Evolutionary conservation across 1,284 basidiomycete species (phyloP), one percentile per base, ranked within the genome.

Genomic region (Boletus albobrunnescens): DNA sequence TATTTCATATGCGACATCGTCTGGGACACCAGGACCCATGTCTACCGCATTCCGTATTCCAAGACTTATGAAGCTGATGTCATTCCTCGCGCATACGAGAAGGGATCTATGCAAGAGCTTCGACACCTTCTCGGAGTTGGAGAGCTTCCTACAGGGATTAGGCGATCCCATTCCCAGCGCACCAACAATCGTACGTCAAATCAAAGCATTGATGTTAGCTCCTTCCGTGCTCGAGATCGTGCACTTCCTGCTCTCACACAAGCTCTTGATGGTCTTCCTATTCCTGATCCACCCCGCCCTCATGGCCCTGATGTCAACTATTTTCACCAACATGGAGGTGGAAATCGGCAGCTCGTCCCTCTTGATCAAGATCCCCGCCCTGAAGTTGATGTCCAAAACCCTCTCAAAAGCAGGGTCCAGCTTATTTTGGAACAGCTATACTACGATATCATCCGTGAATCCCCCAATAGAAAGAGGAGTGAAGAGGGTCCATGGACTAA

Each of bases 391-490:
- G n/a, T n/a, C n/a, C n/a, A n/a, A n/a, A 35, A 39, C 4, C 16
- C 40, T 1, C 14, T 46, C 0, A 39, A 42, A 8, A 17, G 6
- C 1, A 1, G 19, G 0, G 33, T 47, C 4, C 28, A 37, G 1
- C 0, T 11, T 0, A 54, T 54, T 3, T 26, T 54, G 20, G 43
- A 54, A 4, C 52, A 54, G 16, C 9, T 54, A 9, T 54, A 27
- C 31, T 47, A 31, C 19, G 33, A 54, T 4, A 54, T 54, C 1
- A 10, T 54, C 0, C 28, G 30, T 6, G 47, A 54, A 40, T 54
- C 53, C 0, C 51, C 45, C 0, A 54, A 54, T 28, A 10, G 27
- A 7, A 44, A n/a, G 1, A 23, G 5, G 0, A 16, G 12, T 0
- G 0, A 1, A 0, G n/a, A 50, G 0, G 43, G 47, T 7, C 2